Conservation (phyloP, 305 asterid genomes). For the Fraxinus nigra region DNA sequence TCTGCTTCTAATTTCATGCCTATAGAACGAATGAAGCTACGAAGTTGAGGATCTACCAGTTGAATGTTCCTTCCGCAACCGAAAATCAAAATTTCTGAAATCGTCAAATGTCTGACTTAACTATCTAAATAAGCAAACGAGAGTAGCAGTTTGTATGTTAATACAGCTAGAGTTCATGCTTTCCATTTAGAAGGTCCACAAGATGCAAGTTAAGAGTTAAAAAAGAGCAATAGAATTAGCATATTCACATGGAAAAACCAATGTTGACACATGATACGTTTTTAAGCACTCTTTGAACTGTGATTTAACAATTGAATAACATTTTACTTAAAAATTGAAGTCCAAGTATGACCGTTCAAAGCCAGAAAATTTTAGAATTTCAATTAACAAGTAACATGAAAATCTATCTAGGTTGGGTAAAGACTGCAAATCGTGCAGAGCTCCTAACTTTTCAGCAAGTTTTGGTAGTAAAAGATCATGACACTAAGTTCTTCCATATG, state of each 20-base stretch:
- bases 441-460: not conserved
- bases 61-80: constrained; percentile 83
- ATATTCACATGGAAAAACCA: not conserved
- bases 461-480: not conserved
- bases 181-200: not conserved
- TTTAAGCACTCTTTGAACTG: constrained; percentile 4
- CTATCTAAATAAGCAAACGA: not conserved
- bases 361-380: not conserved
- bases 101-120: constrained; percentile 16
- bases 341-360: not conserved
- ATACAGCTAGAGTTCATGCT: not conserved
- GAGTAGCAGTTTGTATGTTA: too few species aligned
- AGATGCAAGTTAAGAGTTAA: constrained; percentile 1
- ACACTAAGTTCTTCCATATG: not conserved
- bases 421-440: not conserved
- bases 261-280: not conserved
- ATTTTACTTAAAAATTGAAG: not conserved
- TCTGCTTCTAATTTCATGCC: constrained; percentile 89
- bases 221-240: not conserved
- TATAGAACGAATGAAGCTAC: constrained; percentile 71
- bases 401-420: not conserved
- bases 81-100: constrained; percentile 68
- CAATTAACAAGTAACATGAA: not conserved
- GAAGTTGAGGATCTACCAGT: constrained; percentile 66
- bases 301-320: not conserved